Evolutionary conservation across 176 grass and related monocot species (phyloP).

Genomic region (Chrysopogon serrulatus): DNA sequence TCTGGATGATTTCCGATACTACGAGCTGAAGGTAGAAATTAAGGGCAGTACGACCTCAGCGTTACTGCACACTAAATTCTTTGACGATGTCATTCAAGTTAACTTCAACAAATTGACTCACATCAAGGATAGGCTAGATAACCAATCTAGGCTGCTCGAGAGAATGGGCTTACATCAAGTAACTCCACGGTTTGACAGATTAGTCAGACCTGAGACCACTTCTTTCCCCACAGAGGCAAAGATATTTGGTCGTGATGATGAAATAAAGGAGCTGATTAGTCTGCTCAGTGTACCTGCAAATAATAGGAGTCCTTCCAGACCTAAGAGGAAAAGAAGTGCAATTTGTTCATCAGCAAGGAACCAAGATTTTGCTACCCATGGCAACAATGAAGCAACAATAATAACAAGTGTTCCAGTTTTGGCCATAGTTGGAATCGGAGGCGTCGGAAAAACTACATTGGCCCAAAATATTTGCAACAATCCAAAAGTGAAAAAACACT

Average conservation of each 20-base stretch:
- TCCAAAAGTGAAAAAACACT: neutral
- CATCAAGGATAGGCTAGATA: neutral
- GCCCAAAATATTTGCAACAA: neutral
- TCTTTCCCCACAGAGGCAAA: neutral
- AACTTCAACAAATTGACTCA: neutral
- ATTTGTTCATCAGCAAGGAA: too few species aligned
- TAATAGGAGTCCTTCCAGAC: neutral
- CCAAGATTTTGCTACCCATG: too few species aligned
- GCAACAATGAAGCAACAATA: neutral
- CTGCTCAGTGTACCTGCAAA: neutral
- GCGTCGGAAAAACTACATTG: neutral
- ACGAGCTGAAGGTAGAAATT: too few species aligned
- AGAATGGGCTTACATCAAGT: neutral
- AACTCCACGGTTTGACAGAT: neutral
- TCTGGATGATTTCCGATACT: too few species aligned
- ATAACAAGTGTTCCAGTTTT: neutral
- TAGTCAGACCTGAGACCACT: neutral
- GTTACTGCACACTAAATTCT: too few species aligned
- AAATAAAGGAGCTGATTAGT: neutral
- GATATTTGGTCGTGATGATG: neutral
- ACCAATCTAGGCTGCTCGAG: neutral
- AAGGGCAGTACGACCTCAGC: too few species aligned
- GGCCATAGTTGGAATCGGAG: neutral
- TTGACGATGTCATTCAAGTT: neutral
- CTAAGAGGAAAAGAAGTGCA: neutral